Evolutionary conservation across 352 stramenopile species (phyloP), one percentile per base, ranked within the genome.

Genomic region (Phytophthora cactorum): DNA sequence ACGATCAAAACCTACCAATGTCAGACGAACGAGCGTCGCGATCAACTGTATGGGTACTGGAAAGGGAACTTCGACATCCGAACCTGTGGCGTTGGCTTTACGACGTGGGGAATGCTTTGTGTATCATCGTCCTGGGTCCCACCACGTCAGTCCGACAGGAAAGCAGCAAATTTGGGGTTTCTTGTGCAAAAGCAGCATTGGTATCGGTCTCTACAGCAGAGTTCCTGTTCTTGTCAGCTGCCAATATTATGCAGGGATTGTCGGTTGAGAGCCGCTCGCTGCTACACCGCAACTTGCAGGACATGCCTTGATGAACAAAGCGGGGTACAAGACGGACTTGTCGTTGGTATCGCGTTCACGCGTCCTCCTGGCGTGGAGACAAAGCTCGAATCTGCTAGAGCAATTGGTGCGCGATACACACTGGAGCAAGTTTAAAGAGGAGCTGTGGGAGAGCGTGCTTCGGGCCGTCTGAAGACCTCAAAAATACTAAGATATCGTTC

Each of bases 121-220:
- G 77, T 77, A 27, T 83, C 76, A 5, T 86, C 79, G 10, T 78
- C 79, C 8, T 91, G 79, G 82, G 72, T 89, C 14, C 80, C 80
- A 9, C 68, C 68, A 25, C 71, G 72, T 12, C 52, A 76, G 32
- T 77, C 75, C 59, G 70, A 5, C 52, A 72, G 5, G 65, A 69
- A 56, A 59, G 10, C 59, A 60, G 12, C 29, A 11, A 25, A n/a
- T 55, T 25, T 47, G 68, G 70, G 3, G 54, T 83, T 38, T 43
- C 75, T 17, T 86, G 76, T 29, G 78, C 82, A 7, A 91, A 91
- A 52, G 72, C 63, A 32, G 69, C 72, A 0, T 56, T 91, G 28
- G 52, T 89, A 2, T 77, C 82, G 2, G 66, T 63, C 4, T 52
- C 69, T 28, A 81, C 82, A 3, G 61, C 67, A 5, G 80, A 89